Evolutionary conservation across 1,139 yeast genomes (phyloP).

Genomic region (Candida buenavistaensis): DNA sequence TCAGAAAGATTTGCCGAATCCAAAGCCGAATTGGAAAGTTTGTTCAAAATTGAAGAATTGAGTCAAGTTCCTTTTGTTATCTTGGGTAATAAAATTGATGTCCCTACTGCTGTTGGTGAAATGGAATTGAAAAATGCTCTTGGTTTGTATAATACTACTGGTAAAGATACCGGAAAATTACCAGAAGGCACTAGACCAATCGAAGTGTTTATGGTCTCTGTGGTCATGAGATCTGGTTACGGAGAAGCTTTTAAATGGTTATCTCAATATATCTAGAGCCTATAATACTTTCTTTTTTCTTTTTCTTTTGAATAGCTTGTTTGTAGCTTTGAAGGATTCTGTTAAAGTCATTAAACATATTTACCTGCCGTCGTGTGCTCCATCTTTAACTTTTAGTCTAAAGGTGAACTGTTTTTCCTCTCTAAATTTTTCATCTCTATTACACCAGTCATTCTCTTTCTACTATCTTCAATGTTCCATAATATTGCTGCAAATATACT

Average conservation of each 20-base stretch:
- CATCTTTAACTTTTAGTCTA: too few relatives aligned
- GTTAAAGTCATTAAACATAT: too few relatives aligned
- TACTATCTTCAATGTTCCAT: too few relatives aligned
- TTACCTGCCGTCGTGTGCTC: too few relatives aligned
- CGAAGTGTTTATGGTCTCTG: constrained; percentile 96
- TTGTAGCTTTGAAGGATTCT: too few relatives aligned
- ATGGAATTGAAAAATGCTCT: constrained; percentile 90
- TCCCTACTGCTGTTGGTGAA: constrained; percentile 91
- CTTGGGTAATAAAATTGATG: constrained; percentile 95
- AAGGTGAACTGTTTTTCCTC: too few relatives aligned
- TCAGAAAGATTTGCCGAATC: constrained; percentile 94
- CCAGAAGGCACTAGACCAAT: constrained; percentile 84
- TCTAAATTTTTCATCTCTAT: too few relatives aligned
- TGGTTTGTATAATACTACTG: constrained; percentile 83
- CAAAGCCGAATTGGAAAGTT: constrained; percentile 89
- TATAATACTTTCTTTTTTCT: too few relatives aligned
- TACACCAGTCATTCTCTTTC: too few relatives aligned
- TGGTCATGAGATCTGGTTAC: constrained; percentile 95
- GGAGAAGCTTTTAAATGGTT: constrained; percentile 97
- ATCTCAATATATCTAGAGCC: constrained; percentile 86
- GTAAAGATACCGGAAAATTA: constrained; percentile 72
- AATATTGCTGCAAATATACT: constrained; percentile 6
- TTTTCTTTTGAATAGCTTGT: too few relatives aligned
- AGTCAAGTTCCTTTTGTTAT: constrained; percentile 86
- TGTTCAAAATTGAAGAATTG: constrained; percentile 90